Percentiles rank a stretch among this genome's conserved stretches.
phyloP scores from a whole-genome alignment of 805 yeast species.

The Wickerhamiella allomyrinae region DNA sequence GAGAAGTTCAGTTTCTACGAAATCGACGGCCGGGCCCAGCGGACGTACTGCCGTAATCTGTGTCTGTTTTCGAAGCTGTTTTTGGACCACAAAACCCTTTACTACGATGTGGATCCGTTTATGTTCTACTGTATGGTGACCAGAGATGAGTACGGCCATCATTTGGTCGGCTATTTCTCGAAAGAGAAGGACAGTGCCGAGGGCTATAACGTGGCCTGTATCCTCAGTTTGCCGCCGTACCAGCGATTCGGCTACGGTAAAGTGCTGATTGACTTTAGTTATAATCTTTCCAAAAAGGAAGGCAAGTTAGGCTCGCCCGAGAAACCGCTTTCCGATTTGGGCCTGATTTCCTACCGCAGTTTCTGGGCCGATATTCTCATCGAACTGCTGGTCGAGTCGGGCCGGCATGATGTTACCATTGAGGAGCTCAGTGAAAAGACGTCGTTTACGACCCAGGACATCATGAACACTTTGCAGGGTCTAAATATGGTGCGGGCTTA shows the following conservation, averaged over 20 bases:
- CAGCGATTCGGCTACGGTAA: constrained; percentile 93
- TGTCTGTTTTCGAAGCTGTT: constrained; percentile 83
- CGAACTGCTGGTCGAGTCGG: constrained; percentile 54
- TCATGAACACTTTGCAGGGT: constrained; percentile 83
- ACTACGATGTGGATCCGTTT: constrained; percentile 97
- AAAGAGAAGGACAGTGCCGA: constrained; percentile 96
- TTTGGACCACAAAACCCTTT: constrained; percentile 88
- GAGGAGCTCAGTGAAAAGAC: constrained; percentile 81
- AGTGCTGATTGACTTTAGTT: constrained; percentile 81
- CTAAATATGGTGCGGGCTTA: constrained; percentile 79
- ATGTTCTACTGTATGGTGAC: constrained; percentile 90
- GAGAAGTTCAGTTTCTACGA: constrained; percentile 89
- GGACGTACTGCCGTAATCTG: constrained; percentile 94
- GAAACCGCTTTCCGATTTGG: constrained; percentile 90
- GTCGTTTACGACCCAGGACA: constrained; percentile 93
- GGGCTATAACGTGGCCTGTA: constrained; percentile 92
- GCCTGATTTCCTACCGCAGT: constrained; percentile 83
- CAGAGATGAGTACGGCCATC: constrained; percentile 83
- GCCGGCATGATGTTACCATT: constrained; percentile 51
- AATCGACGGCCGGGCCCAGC: constrained; percentile 89
- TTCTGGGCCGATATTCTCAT: constrained; percentile 90
- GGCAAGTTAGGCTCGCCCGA: constrained; percentile 93
- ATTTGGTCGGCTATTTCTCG: constrained; percentile 89
- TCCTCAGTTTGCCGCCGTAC: constrained; percentile 87
- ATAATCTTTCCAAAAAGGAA: constrained; percentile 77